Evolutionary conservation across 106 monocot species (phyloP), one percentile per base, ranked within the genome.

Genomic region (Dendrobium catenatum): DNA sequence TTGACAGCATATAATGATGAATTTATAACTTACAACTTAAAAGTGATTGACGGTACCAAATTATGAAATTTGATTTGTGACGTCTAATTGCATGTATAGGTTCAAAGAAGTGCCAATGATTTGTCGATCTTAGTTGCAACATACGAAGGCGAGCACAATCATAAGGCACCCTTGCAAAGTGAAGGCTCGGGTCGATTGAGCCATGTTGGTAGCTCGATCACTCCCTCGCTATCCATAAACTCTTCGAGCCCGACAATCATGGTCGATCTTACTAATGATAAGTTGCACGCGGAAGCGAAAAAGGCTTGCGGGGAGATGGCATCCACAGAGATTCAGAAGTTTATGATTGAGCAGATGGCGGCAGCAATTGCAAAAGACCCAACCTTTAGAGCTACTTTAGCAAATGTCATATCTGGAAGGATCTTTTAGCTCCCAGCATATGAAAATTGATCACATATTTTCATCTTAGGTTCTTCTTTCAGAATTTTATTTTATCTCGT

Each of bases 101-200:
- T 83, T 1, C 83, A 83, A n/a, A 79, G 83, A 74, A 83, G 83
- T 16, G 79, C 59, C 0, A 78, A 79, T 27, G 83, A 83, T 51
- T 13, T 72, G 20, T 83, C 83, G 2, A 29, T 83, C 4, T 18
- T 83, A 49, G 83, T 83, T 6, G 83, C 83, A 13, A 83, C 83
- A 5, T 83, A 83, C 20, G 83, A 83, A 55, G 83, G 83, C 2
- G 83, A 83, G 73, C 83, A 83, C 79, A 83, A 78, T 9, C 83
- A 83, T 22, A 22, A 20, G 49, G 11, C 73, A 2, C 74, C 83
- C 1, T 18, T 58, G 6, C 33, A 78, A 40, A 37, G 20, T 1
- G 72, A 73, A 22, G 51, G 17, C 2, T 16, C 44, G 0, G 33
- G 37, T 17, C 37, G 78, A 6, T 17, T 27, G 44, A n/a, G 47